These are phyloP conservation scores for Kwoniella dendrophila DNA, from an alignment of 768 basidiomycete species.

Conservation along the genomic window DNA sequence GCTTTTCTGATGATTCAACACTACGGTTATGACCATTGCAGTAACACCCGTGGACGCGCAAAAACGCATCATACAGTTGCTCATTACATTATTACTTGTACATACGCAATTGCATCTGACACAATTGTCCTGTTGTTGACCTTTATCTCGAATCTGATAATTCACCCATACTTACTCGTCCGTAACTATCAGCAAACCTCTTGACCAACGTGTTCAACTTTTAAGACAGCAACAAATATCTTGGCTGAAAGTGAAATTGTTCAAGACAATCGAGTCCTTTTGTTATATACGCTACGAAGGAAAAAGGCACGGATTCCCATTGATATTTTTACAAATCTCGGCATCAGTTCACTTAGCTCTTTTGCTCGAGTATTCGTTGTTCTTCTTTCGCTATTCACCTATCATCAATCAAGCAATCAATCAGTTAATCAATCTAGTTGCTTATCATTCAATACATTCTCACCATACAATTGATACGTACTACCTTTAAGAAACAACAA, in stretches of 20 bases:
- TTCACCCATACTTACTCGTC: no score
- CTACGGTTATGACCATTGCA: no score
- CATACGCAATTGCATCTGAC: no score
- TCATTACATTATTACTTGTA: no score
- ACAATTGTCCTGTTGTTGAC: no score
- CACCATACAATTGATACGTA: neutral
- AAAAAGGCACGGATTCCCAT: conserved; percentile 10
- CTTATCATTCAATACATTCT: no score
- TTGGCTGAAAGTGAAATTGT: neutral
- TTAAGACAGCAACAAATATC: neutral
- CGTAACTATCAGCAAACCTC: neutral
- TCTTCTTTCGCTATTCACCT: neutral
- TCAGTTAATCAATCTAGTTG: no score
- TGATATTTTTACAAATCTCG: neutral
- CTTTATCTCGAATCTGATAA: no score
- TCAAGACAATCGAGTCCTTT: conserved; percentile 1
- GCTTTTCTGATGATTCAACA: no score
- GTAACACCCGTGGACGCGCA: no score
- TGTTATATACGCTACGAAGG: neutral
- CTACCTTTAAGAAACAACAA: neutral
- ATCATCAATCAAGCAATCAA: conserved; percentile 4
- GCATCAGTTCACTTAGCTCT: neutral
- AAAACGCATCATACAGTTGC: no score
- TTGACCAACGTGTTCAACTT: neutral
- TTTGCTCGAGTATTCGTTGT: neutral